Evolutionary conservation across 441 rosid species (phyloP), one percentile per base, ranked within the genome.

Genomic region (Populus hybrid): DNA sequence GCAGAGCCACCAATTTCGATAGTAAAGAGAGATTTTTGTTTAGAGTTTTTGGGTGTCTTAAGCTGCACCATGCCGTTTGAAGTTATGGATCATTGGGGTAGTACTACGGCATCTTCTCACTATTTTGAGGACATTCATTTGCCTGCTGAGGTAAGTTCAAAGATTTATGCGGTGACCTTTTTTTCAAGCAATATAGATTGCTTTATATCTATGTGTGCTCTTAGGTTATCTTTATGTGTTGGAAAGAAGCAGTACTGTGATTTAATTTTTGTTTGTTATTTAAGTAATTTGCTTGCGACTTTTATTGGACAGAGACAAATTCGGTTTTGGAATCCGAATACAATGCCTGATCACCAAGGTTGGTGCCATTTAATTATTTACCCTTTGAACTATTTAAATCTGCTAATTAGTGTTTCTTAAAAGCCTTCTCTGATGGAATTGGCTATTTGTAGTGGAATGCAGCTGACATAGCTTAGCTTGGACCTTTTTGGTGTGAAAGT

Each of bases 11-110:
- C 77, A 46, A 73, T 50, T 76, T 79, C 40, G 76, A 57, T 24
- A 35, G 35, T 16, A 63, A 28, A 61, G 30, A 11, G 63, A 21
- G 59, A 12, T 74, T 65, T 77, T 23, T 42, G 32, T 64, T 69
- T 11, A 73, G 73, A 67, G 30, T 84, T 53, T 70, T 79, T 72
- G 68, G 79, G 80, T 50, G 67, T 72, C 50, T 67, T 42, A 24
- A 83, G 73, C 77, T 76, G 57, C 57, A 63, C 80, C 70, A 91
- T 92, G 96, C 89, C 91, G 40, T 91, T 84, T 77, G 90, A 89
- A 81, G 75, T 86, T 74, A 81, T 88, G 89, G 97, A 92, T 80
- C 87, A 86, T 42, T 89, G 91, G 85, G 87, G 89, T 78, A 86
- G 82, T 57, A 75, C 86, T 16, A 81, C 86, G 10, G 82, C 92